Percentiles rank a stretch among this genome's conserved stretches.
These are phyloP conservation scores for Solanum raphanifolium DNA, from an alignment of 257 asterid species.

Conservation along the genomic window DNA sequence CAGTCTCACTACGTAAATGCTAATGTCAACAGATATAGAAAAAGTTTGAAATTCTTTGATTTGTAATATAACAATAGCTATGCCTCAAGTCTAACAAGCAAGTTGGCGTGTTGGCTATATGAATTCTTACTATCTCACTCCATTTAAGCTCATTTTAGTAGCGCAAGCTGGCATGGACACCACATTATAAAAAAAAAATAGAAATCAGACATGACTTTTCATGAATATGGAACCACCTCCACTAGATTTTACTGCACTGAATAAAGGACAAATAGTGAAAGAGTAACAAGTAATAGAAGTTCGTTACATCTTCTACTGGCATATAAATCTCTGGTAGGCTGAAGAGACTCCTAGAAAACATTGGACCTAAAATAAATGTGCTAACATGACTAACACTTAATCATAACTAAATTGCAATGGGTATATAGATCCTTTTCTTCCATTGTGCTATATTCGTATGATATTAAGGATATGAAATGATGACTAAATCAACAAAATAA, in stretches of 20 bases:
- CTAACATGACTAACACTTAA: background rate
- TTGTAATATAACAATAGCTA: background rate
- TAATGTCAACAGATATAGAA: background rate
- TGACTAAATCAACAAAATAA: background rate
- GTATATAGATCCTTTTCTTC: background rate
- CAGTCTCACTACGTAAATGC: background rate
- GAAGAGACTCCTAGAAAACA: background rate
- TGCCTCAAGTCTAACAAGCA: background rate
- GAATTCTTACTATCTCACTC: background rate
- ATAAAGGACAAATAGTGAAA: background rate
- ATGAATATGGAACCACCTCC: background rate
- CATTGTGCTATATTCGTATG: background rate
- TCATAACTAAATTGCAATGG: background rate
- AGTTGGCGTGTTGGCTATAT: background rate
- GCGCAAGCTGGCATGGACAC: background rate
- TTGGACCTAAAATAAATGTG: background rate
- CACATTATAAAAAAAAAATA: background rate
- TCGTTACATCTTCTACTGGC: background rate
- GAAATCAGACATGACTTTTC: background rate
- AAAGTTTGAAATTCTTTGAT: background rate
- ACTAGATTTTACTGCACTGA: background rate
- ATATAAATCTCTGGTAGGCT: background rate
- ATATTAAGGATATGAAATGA: background rate
- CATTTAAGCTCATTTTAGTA: background rate
- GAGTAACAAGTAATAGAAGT: background rate